These are phyloP conservation scores for Aspergillus sp. DNA, from an alignment of 2,329 filamentous ascomycete genomes.

Conservation along the genomic window DNA sequence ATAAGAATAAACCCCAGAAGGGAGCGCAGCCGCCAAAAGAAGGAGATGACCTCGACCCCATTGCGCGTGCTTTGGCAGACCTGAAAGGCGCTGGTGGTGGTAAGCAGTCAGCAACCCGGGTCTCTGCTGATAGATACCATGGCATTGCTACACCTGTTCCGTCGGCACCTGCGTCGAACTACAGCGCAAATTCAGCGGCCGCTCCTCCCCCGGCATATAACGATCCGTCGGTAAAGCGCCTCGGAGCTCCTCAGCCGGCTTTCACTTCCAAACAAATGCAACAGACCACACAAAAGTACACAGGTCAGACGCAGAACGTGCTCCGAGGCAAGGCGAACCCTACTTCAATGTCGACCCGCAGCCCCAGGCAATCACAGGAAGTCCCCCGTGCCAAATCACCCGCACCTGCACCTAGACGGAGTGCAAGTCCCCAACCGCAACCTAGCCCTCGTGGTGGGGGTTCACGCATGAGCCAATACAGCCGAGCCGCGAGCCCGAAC, in stretches of 20 bases:
- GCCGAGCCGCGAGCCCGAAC: constrained; percentile 44
- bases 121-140: constrained; percentile 94
- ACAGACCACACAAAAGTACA: constrained; percentile 86
- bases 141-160: constrained; percentile 83
- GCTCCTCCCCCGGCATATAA: constrained; percentile 89
- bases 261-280: constrained; percentile 95
- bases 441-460: constrained; percentile 32
- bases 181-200: constrained; percentile 31
- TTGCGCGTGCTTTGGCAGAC: constrained; percentile 88
- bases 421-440: constrained; percentile 30
- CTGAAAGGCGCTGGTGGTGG: constrained; percentile 81
- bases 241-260: constrained; percentile 87
- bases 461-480: constrained; percentile 42
- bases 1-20: constrained; percentile 55
- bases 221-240: constrained; percentile 67
- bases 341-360: constrained; percentile 61
- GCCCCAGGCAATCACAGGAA: constrained; percentile 48
- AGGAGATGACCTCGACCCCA: constrained; percentile 74
- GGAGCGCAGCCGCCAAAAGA: constrained; percentile 39
- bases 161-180: constrained; percentile 40
- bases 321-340: constrained; percentile 53
- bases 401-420: constrained; percentile 56
- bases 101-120: constrained; percentile 77
- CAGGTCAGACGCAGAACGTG: constrained; percentile 77
- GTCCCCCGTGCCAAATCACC: constrained; percentile 61